Conservation (phyloP, 1,284 basidiomycete genomes). For the Trichosporon coremiiforme region DNA sequence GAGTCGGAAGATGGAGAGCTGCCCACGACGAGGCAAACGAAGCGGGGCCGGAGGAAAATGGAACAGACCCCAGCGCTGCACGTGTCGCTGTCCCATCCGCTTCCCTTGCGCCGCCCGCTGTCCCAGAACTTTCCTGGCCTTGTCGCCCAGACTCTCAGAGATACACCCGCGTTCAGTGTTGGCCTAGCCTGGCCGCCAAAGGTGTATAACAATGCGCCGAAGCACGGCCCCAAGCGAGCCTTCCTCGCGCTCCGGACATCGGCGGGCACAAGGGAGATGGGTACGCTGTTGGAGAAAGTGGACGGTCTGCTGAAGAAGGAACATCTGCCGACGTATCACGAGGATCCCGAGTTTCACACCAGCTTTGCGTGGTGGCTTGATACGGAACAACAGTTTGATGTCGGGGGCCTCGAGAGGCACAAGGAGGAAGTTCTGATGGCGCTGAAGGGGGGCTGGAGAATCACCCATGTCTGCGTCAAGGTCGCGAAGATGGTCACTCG, state of each 20-base stretch:
- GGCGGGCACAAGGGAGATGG: conserved; percentile 45
- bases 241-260: conserved; percentile 52
- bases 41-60: neutral
- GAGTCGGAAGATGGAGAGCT: neutral
- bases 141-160: neutral
- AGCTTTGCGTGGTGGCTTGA: conserved; percentile 52
- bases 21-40: neutral
- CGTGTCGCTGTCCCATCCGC: conserved; percentile 53
- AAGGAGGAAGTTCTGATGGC: neutral
- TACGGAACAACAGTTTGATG: neutral
- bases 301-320: conserved; percentile 41
- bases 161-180: conserved; percentile 26
- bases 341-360: conserved; percentile 52
- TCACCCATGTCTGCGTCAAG: conserved; percentile 41
- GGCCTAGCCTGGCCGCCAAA: conserved; percentile 38
- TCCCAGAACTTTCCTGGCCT: neutral
- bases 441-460: conserved; percentile 37
- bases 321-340: conserved; percentile 50
- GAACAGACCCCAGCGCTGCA: conserved; percentile 35
- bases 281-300: conserved; percentile 35
- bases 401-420: neutral
- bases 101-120: conserved; percentile 44
- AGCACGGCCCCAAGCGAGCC: conserved; percentile 38
- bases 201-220: conserved; percentile 41
- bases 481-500: conserved; percentile 41